Conservation (phyloP, 805 yeast genomes). For the Ogataea neopini region DNA sequence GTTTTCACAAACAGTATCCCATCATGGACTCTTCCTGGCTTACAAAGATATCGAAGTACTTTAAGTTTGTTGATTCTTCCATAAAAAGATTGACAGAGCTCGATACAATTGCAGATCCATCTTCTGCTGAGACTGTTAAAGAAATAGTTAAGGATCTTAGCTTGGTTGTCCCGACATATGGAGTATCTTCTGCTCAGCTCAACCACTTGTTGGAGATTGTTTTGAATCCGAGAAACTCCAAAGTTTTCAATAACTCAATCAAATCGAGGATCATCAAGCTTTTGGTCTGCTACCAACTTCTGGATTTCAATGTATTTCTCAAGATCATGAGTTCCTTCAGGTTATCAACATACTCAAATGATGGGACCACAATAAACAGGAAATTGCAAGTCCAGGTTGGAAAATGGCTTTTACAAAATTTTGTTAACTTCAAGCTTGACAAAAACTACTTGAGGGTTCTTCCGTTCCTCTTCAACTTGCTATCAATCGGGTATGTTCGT, state of each 20-base stretch:
- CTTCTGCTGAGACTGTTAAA: conserved; percentile 1
- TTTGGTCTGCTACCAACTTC: conserved; percentile 22
- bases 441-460: conserved; percentile 22
- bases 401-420: conserved; percentile 23
- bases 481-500: conserved; percentile 33
- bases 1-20: background rate
- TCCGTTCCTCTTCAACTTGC: conserved; percentile 27
- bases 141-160: conserved; percentile 20
- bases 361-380: conserved; percentile 18
- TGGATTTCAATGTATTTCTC: conserved; percentile 26
- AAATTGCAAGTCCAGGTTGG: conserved; percentile 24
- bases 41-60: conserved; percentile 12
- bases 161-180: conserved; percentile 29
- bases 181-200: conserved; percentile 22
- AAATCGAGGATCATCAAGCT: conserved; percentile 20
- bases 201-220: conserved; percentile 23
- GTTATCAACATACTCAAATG: conserved; percentile 25
- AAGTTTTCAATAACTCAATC: conserved; percentile 13
- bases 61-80: conserved; percentile 13
- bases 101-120: background rate
- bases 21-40: conserved; percentile 3
- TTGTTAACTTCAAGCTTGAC: conserved; percentile 25
- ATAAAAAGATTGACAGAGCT: conserved; percentile 2
- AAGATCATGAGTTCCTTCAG: conserved; percentile 25
- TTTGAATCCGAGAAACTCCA: conserved; percentile 17